Conservation (phyloP, 495 filamentous ascomycete genomes). For the Diplogelasinospora grovesii region DNA sequence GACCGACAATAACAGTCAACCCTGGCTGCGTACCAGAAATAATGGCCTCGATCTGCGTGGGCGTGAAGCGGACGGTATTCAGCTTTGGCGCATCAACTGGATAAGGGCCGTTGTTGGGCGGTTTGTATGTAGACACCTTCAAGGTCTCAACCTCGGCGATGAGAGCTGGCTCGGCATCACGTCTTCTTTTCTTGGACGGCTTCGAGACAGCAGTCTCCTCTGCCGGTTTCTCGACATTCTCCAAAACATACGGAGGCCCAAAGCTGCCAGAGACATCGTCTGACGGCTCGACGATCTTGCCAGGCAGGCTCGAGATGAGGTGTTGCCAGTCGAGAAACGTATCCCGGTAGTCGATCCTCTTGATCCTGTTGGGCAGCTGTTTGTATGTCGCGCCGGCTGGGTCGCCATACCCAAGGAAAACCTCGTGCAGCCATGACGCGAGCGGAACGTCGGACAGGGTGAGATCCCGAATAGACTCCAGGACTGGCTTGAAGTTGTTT, state of each 20-base stretch:
- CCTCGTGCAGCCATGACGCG: slow-evolving; percentile 89
- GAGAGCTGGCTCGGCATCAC: slow-evolving; percentile 58
- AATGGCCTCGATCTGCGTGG: slow-evolving; percentile 87
- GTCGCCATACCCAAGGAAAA: slow-evolving; percentile 94
- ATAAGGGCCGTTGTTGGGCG: slow-evolving; percentile 86
- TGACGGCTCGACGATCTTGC: slow-evolving; percentile 71
- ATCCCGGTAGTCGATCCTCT: slow-evolving; percentile 80
- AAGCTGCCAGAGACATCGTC: slow-evolving; percentile 66
- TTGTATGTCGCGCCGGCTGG: slow-evolving; percentile 82
- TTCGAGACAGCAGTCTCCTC: slow-evolving; percentile 38
- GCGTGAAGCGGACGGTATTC: slow-evolving; percentile 83
- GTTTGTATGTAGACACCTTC: slow-evolving; percentile 85
- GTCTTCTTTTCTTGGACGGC: slow-evolving; percentile 75
- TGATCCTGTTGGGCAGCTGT: slow-evolving; percentile 68
- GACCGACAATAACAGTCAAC: slow-evolving; percentile 89
- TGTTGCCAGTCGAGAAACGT: slow-evolving; percentile 96
- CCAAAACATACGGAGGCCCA: slow-evolving; percentile 78
- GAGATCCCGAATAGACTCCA: slow-evolving; percentile 84
- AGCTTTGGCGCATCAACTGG: slow-evolving; percentile 77
- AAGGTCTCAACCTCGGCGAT: slow-evolving; percentile 55
- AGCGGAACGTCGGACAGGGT: slow-evolving; percentile 79
- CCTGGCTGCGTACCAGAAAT: slow-evolving; percentile 91
- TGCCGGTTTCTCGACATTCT: slow-evolving; percentile 47
- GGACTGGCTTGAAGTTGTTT: slow-evolving; percentile 94
- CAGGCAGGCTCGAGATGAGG: slow-evolving; percentile 78